A percentile compares a stretch with the other conserved stretches of the same genome.
These are phyloP conservation scores for Leccinum uliginosum DNA, from an alignment of 768 basidiomycete genomes.

Conservation along the genomic window DNA sequence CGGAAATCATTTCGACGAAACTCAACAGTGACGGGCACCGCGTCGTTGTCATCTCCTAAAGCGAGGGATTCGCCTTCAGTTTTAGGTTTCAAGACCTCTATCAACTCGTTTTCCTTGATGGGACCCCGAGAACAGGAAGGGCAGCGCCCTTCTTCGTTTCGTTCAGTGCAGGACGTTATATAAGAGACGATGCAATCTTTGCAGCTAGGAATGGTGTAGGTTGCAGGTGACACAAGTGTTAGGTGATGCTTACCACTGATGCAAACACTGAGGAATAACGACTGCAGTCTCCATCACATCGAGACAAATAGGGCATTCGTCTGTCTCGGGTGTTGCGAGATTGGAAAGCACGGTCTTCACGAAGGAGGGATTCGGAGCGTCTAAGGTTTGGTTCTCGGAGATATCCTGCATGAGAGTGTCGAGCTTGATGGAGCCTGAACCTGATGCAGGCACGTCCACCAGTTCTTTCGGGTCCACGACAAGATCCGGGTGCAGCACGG, in stretches of 20 bases:
- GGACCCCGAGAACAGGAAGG: constrained; percentile 77
- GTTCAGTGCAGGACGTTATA: constrained; percentile 64
- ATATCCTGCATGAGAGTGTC: constrained; percentile 57
- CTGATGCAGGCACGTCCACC: constrained; percentile 31
- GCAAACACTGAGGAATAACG: constrained; percentile 72
- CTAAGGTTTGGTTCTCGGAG: constrained; percentile 32
- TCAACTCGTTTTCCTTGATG: constrained; percentile 55
- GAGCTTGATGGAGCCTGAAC: constrained; percentile 44
- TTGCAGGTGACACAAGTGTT: not conserved
- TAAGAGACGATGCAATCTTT: constrained; percentile 85
- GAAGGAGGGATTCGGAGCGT: constrained; percentile 39
- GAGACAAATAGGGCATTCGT: constrained; percentile 80
- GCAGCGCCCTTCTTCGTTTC: constrained; percentile 66
- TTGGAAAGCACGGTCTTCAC: constrained; percentile 63
- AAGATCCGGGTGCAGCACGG: constrained; percentile 86
- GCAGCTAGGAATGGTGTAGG: constrained; percentile 48
- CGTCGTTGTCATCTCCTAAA: constrained; percentile 13
- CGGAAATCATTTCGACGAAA: constrained; percentile 80
- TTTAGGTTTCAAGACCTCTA: constrained; percentile 53
- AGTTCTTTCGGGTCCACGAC: constrained; percentile 55
- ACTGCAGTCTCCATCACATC: constrained; percentile 70
- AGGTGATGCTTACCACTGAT: constrained; percentile 52
- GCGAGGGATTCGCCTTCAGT: not conserved
- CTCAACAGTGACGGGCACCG: constrained; percentile 35
- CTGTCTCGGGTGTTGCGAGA: constrained; percentile 43